Conservation (phyloP, 1,139 yeast genomes). For the Debaryomyces udenii region DNA sequence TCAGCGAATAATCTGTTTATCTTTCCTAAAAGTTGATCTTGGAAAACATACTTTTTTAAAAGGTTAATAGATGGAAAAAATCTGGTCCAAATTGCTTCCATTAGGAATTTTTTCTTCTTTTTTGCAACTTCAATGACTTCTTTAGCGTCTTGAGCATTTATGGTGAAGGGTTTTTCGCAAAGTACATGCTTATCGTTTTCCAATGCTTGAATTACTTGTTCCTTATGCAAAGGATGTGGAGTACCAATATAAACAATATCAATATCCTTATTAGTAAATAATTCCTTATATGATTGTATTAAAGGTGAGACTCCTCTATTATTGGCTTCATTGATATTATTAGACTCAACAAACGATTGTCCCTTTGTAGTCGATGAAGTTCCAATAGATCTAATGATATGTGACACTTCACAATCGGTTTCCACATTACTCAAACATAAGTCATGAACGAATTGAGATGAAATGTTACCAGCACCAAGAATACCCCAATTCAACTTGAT, state of each 20-base stretch:
- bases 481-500: constrained; percentile 41
- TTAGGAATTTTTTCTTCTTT: constrained; percentile 47
- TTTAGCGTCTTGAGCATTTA: constrained; percentile 50
- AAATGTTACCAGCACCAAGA: constrained; percentile 51
- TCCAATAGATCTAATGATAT: constrained; percentile 37
- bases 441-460: constrained; percentile 42
- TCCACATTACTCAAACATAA: constrained; percentile 32
- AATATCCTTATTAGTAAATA: constrained; percentile 47
- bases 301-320: constrained; percentile 25
- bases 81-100: constrained; percentile 72
- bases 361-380: constrained; percentile 33
- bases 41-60: constrained; percentile 43
- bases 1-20: constrained; percentile 45
- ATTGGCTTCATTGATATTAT: constrained; percentile 16
- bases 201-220: constrained; percentile 52
- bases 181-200: constrained; percentile 55
- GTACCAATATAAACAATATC: constrained; percentile 62
- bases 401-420: constrained; percentile 23
- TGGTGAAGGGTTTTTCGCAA: constrained; percentile 64
- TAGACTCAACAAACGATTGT: constrained; percentile 24
- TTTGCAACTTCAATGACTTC: constrained; percentile 50
- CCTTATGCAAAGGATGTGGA: constrained; percentile 60
- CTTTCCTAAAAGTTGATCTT: constrained; percentile 50
- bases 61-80: constrained; percentile 55
- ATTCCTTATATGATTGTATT: constrained; percentile 32